phyloP scores from a whole-genome alignment of 306 rosid species.

The Gastrolobium villosum region DNA sequence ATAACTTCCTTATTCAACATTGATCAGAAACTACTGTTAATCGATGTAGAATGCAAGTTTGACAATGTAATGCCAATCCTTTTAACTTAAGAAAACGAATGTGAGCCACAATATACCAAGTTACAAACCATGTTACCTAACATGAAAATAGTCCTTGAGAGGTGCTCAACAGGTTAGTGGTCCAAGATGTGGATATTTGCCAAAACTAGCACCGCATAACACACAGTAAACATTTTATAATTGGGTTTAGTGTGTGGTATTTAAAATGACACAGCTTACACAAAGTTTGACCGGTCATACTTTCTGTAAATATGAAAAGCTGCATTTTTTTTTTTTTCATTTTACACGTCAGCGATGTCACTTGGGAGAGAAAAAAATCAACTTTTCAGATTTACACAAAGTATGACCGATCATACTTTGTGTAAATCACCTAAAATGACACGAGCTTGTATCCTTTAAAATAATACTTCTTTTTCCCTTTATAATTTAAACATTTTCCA shows the following conservation, averaged over 20 bases:
- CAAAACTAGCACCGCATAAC: conserved; percentile 45
- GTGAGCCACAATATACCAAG: not conserved
- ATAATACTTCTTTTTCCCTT: too few species aligned
- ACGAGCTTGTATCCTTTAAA: too few species aligned
- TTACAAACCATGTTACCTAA: conserved; percentile 43
- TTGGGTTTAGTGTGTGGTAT: too few species aligned
- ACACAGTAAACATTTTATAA: conserved; percentile 15
- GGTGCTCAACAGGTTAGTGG: conserved; percentile 39
- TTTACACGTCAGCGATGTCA: too few species aligned
- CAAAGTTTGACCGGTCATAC: too few species aligned
- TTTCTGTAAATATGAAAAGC: too few species aligned
- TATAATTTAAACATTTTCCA: conserved; percentile 36
- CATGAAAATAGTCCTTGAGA: conserved; percentile 34
- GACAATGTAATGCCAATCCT: conserved; percentile 28
- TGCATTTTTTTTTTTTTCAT: too few species aligned
- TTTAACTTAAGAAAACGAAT: conserved; percentile 23
- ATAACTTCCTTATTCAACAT: conserved; percentile 41
- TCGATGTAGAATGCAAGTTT: conserved; percentile 25
- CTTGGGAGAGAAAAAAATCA: too few species aligned
- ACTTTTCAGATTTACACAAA: too few species aligned
- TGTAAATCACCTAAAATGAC: too few species aligned
- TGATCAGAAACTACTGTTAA: not conserved
- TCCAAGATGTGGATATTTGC: conserved; percentile 46
- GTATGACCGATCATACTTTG: too few species aligned
- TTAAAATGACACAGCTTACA: too few species aligned